Conservation (phyloP, 1,139 yeast genomes). For the Suhomyces kunorum region DNA sequence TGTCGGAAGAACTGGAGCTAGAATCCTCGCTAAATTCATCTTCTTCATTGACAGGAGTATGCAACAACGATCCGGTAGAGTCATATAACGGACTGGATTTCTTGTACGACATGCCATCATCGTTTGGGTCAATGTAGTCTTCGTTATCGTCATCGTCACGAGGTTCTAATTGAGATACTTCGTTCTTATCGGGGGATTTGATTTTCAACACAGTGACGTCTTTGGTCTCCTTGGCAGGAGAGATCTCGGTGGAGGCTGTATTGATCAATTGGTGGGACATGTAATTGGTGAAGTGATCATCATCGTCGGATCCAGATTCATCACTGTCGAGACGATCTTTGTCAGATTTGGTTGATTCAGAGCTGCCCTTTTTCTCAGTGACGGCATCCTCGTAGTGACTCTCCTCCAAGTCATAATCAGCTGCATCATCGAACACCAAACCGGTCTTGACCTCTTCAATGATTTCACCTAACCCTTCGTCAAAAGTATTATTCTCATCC, state of each 20-base stretch:
- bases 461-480: slow-evolving; percentile 54
- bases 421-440: slow-evolving; percentile 36
- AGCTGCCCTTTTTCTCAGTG: slow-evolving; percentile 25
- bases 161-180: background rate
- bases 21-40: slow-evolving; percentile 33
- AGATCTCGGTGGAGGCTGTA: slow-evolving; percentile 59
- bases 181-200: background rate
- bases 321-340: slow-evolving; percentile 22
- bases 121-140: slow-evolving; percentile 77
- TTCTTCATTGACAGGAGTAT: slow-evolving; percentile 19
- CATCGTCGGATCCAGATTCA: slow-evolving; percentile 28
- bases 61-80: slow-evolving; percentile 37
- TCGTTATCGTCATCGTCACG: slow-evolving; percentile 40
- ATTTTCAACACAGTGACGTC: background rate
- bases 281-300: slow-evolving; percentile 66
- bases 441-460: slow-evolving; percentile 42
- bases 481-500: slow-evolving; percentile 43
- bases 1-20: slow-evolving; percentile 33
- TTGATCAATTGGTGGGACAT: slow-evolving; percentile 79
- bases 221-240: slow-evolving; percentile 32
- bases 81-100: slow-evolving; percentile 64
- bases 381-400: slow-evolving; percentile 24
- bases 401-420: slow-evolving; percentile 35
- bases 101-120: slow-evolving; percentile 75
- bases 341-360: slow-evolving; percentile 26